Evolutionary conservation across 345 rosid genomes (phyloP).

Genomic region (Syzygium aqueum): DNA sequence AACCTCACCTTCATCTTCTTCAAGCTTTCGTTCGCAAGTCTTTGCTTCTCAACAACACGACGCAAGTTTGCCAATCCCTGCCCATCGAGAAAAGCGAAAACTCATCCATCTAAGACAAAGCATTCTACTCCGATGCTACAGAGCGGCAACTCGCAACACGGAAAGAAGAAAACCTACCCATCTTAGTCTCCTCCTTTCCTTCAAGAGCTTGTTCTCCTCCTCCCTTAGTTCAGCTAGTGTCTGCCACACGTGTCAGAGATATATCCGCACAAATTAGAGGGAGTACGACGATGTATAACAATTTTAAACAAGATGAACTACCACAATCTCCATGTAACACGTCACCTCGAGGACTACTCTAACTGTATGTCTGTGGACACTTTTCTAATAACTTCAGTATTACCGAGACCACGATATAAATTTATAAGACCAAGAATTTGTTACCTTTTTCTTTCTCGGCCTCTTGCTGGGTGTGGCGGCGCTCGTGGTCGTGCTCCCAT

Average conservation of each 20-base stretch:
- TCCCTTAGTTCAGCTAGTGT: constrained; percentile 6
- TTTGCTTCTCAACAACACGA: constrained; percentile 34
- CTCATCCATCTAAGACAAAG: neutral
- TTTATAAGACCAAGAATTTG: neutral
- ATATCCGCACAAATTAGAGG: neutral
- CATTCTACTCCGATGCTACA: neutral
- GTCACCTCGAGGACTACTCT: neutral
- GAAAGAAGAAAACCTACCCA: neutral
- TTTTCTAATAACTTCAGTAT: neutral
- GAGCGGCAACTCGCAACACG: neutral
- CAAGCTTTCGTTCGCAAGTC: constrained; percentile 31
- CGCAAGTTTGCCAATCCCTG: constrained; percentile 48
- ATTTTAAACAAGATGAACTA: neutral
- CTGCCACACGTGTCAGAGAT: neutral
- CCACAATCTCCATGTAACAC: neutral
- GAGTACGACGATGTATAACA: neutral
- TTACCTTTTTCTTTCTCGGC: constrained; percentile 8
- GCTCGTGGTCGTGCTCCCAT: neutral
- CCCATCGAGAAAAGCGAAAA: neutral
- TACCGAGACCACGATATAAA: neutral
- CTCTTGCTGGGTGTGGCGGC: neutral
- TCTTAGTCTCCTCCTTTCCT: constrained; percentile 2
- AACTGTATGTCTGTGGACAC: neutral
- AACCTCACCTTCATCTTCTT: constrained; percentile 54
- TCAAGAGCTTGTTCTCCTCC: constrained; percentile 6